Conservation (phyloP, 2,329 filamentous ascomycete species). For the Diaporthe sp. region DNA sequence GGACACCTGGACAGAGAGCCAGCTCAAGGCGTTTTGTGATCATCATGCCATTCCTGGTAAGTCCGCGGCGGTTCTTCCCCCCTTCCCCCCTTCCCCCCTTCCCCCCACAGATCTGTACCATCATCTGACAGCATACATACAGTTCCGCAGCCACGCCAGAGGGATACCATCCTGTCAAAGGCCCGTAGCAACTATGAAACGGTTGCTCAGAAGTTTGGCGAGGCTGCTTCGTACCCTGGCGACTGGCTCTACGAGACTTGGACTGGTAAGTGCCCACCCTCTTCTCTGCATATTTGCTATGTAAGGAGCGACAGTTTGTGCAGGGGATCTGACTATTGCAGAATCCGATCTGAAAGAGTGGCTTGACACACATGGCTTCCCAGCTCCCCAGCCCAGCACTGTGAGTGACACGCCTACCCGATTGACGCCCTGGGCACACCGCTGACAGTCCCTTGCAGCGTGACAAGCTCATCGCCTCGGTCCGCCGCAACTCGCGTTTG, state of each 20-base stretch:
- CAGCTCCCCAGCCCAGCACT: slow-evolving; percentile 84
- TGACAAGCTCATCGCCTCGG: slow-evolving; percentile 88
- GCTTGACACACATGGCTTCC: slow-evolving; percentile 90
- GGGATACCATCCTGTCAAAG: slow-evolving; percentile 84
- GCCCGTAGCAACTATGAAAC: slow-evolving; percentile 86
- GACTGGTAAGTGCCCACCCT: slow-evolving; percentile 63
- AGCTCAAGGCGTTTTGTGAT: slow-evolving; percentile 94
- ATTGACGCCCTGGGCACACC: background rate
- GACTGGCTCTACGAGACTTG: slow-evolving; percentile 94
- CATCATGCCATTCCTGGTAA: slow-evolving; percentile 83
- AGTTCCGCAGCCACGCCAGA: slow-evolving; percentile 88
- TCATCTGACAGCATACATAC: slow-evolving; percentile 21
- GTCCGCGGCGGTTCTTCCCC: slow-evolving; percentile 36
- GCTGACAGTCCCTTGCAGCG: slow-evolving; percentile 61
- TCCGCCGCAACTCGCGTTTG: slow-evolving; percentile 91
- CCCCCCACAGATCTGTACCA: background rate
- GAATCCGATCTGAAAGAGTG: slow-evolving; percentile 95
- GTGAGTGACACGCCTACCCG: slow-evolving; percentile 48
- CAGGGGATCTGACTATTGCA: slow-evolving; percentile 33
- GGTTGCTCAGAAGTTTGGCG: slow-evolving; percentile 79
- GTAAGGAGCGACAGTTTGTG: rapidly evolving
- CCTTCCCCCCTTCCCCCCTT: background rate
- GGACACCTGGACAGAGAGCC: slow-evolving; percentile 94
- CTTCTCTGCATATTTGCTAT: background rate
- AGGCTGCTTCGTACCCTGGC: slow-evolving; percentile 89